Percentiles rank a stretch among this genome's conserved stretches.
These are phyloP conservation scores for Daedalea quercina DNA, from an alignment of 768 basidiomycete species.

Conservation along the genomic window DNA sequence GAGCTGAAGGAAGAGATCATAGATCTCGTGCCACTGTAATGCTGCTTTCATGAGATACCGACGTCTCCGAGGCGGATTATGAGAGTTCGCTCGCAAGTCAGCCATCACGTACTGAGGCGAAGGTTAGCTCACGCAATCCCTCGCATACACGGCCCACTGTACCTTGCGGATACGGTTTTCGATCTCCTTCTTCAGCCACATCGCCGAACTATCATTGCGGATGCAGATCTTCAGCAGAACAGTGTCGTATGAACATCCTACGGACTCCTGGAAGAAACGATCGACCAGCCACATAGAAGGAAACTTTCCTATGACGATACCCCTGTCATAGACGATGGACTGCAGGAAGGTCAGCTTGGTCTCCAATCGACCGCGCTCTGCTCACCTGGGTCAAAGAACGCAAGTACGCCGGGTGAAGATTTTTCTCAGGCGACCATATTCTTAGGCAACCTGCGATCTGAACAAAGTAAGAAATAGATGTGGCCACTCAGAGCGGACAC, in stretches of 20 bases:
- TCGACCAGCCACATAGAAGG: conserved; percentile 50
- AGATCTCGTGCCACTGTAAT: conserved; percentile 60
- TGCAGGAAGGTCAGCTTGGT: conserved; percentile 19
- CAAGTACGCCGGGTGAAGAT: conserved; percentile 43
- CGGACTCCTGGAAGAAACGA: conserved; percentile 56
- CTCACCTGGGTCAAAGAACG: conserved; percentile 61
- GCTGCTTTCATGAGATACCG: conserved; percentile 58
- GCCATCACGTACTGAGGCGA: conserved; percentile 45
- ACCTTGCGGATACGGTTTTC: conserved; percentile 35
- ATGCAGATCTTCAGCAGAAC: conserved; percentile 33
- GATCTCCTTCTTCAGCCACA: conserved; percentile 19
- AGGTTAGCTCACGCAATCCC: neutral
- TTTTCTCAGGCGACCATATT: conserved; percentile 36
- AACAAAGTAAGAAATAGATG: neutral
- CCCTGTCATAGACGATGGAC: conserved; percentile 54
- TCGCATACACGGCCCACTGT: neutral
- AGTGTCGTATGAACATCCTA: conserved; percentile 46
- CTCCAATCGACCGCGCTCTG: neutral
- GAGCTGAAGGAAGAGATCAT: conserved; percentile 36
- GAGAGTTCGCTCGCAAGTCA: conserved; percentile 56
- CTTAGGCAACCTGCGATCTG: conserved; percentile 47
- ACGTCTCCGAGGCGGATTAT: conserved; percentile 61
- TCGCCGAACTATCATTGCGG: conserved; percentile 9
- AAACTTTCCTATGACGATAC: conserved; percentile 45
- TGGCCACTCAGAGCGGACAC: neutral